A percentile compares a stretch with the other conserved stretches of the same genome.
Conservation (phyloP, 805 yeast species). For the Sporopachydermia lactativora region DNA sequence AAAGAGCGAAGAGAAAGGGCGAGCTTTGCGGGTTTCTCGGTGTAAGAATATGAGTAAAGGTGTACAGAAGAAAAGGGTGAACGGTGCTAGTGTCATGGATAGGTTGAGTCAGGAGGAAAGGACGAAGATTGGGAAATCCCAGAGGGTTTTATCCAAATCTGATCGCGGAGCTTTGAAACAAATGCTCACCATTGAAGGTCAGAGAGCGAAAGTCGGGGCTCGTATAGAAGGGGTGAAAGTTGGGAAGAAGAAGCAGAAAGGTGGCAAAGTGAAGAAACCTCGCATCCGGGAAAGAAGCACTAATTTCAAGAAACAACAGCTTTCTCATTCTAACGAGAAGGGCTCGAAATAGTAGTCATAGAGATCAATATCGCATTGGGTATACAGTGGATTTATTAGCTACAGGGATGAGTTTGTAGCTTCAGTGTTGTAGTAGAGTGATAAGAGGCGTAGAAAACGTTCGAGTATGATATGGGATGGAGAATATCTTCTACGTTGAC, state of each 20-base stretch:
- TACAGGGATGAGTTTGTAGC: too few relatives aligned
- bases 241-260: conserved; percentile 25
- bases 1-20: conserved; percentile 28
- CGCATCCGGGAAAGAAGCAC: conserved; percentile 41
- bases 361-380: too few relatives aligned
- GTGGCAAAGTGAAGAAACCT: conserved; percentile 35
- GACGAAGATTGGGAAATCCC: conserved; percentile 72
- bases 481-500: too few relatives aligned
- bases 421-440: too few relatives aligned
- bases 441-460: too few relatives aligned
- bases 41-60: conserved; percentile 29
- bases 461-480: too few relatives aligned
- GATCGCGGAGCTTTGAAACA: conserved; percentile 60
- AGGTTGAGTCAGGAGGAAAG: conserved; percentile 50
- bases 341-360: too few relatives aligned
- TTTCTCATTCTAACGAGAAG: neutral
- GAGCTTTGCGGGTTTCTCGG: conserved; percentile 69
- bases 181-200: conserved; percentile 49
- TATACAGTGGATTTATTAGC: too few relatives aligned
- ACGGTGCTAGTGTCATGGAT: conserved; percentile 16
- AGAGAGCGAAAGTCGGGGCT: conserved; percentile 60
- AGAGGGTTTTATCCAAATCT: conserved; percentile 59
- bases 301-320: conserved; percentile 28
- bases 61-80: conserved; percentile 13
- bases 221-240: conserved; percentile 46